phyloP scores from a whole-genome alignment of 352 stramenopile genomes.

The Pythium phragmitis region DNA sequence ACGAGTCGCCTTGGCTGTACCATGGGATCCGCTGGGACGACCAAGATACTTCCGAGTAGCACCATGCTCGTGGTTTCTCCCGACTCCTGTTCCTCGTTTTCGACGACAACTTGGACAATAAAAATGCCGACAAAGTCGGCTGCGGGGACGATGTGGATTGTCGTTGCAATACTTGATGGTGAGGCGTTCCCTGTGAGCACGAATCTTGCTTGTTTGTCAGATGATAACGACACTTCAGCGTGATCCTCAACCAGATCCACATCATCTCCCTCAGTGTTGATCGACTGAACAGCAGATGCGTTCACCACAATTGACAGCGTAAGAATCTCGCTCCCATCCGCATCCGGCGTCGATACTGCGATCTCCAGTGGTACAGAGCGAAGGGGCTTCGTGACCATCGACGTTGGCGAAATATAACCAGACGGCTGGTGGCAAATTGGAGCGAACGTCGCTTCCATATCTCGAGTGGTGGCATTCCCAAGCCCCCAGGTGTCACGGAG shows the following conservation, averaged over 20 bases:
- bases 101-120: constrained; percentile 3
- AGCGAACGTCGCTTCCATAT: constrained; percentile 1
- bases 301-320: constrained; percentile 12
- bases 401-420: constrained; percentile 7
- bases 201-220: not conserved
- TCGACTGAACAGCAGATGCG: constrained; percentile 8
- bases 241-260: not conserved
- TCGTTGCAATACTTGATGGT: not conserved
- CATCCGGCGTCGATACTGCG: constrained; percentile 12
- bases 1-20: constrained; percentile 11
- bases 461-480: not conserved
- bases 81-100: constrained; percentile 11
- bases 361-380: constrained; percentile 11
- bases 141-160: constrained; percentile 3
- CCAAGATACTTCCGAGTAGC: constrained; percentile 14
- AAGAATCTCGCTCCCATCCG: constrained; percentile 16
- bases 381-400: constrained; percentile 20
- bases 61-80: not conserved
- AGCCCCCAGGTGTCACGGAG: constrained; percentile 8
- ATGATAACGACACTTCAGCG: not conserved
- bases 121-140: constrained; percentile 23
- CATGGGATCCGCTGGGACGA: constrained; percentile 19
- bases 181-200: not conserved
- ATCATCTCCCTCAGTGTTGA: constrained; percentile 2
- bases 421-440: constrained; percentile 15